phyloP scores from a whole-genome alignment of 1,284 basidiomycete species.

The Neolentinus lepideus region DNA sequence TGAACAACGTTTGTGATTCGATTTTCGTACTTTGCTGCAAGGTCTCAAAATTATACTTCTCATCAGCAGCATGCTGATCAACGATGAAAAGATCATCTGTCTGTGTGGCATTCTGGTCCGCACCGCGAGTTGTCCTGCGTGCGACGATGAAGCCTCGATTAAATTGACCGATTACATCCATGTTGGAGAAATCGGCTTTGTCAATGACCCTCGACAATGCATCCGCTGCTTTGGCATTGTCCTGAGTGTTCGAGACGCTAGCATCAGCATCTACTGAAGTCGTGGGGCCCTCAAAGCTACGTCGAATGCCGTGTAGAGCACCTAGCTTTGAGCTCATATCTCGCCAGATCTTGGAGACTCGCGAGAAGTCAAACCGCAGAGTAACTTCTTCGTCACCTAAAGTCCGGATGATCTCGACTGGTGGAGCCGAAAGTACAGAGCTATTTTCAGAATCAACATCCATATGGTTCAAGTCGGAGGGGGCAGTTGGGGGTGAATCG shows the following conservation, averaged over 20 bases:
- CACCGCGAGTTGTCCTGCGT: constrained; percentile 40
- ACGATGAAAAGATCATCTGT: constrained; percentile 92
- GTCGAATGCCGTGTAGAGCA: not conserved
- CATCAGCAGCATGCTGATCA: constrained; percentile 87
- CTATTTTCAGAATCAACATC: constrained; percentile 3
- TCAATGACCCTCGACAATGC: constrained; percentile 82
- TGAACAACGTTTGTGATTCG: constrained; percentile 79
- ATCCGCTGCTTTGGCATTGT: constrained; percentile 55
- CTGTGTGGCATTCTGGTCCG: constrained; percentile 8
- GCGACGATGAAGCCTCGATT: constrained; percentile 95
- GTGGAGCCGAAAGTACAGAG: constrained; percentile 5
- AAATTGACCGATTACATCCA: constrained; percentile 92
- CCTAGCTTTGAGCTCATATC: not conserved
- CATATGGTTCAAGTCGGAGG: constrained; percentile 7
- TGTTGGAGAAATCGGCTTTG: constrained; percentile 80
- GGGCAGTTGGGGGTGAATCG: constrained; percentile 9
- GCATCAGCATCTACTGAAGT: not conserved
- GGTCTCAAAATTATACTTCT: constrained; percentile 98
- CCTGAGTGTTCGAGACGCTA: constrained; percentile 42
- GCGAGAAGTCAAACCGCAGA: constrained; percentile 39
- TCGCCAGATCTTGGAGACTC: constrained; percentile 18
- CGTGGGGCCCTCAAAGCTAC: not conserved
- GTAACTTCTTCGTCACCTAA: constrained; percentile 27
- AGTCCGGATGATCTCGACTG: constrained; percentile 38
- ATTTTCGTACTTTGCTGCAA: constrained; percentile 86